A percentile compares a stretch with the other conserved stretches of the same genome.
These are phyloP conservation scores for Corymbia citriodora DNA, from an alignment of 441 rosid genomes.

Conservation along the genomic window DNA sequence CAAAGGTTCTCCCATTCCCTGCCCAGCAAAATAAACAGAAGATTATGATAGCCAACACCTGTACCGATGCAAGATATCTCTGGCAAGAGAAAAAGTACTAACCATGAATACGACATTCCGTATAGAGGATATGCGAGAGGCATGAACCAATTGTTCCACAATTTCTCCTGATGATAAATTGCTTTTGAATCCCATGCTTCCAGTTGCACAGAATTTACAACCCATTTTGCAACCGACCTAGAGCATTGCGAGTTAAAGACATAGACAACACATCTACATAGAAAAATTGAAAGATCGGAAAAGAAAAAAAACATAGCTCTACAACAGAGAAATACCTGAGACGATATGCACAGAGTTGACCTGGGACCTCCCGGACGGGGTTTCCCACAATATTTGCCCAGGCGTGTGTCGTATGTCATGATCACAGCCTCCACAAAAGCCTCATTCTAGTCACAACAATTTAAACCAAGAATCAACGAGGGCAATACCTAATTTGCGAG, in stretches of 20 bases:
- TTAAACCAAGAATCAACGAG: background rate
- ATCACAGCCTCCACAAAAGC: conserved; percentile 93
- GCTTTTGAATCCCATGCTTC: conserved; percentile 91
- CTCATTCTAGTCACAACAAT: conserved; percentile 40
- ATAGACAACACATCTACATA: background rate
- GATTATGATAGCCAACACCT: background rate
- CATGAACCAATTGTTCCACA: conserved; percentile 92
- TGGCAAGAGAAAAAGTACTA: background rate
- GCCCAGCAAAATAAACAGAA: conserved; percentile 14
- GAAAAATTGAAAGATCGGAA: background rate
- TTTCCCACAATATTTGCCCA: conserved; percentile 80
- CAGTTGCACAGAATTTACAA: conserved; percentile 96
- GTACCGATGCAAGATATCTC: background rate
- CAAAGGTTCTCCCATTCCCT: conserved; percentile 99
- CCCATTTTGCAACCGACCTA: conserved; percentile 99
- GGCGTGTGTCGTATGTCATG: conserved; percentile 80
- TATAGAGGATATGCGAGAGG: conserved; percentile 63
- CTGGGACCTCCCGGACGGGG: conserved; percentile 87
- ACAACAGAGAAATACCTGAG: conserved; percentile 50
- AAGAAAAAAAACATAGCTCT: background rate
- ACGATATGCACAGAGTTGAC: conserved; percentile 85
- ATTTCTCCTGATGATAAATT: conserved; percentile 88
- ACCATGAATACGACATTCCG: conserved; percentile 97
- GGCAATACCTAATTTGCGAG: background rate
- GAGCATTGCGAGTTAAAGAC: background rate